Percentiles rank a stretch among this genome's conserved stretches.
These are phyloP conservation scores for Adansonia madagascariensis DNA, from an alignment of 441 rosid species.

Conservation along the genomic window DNA sequence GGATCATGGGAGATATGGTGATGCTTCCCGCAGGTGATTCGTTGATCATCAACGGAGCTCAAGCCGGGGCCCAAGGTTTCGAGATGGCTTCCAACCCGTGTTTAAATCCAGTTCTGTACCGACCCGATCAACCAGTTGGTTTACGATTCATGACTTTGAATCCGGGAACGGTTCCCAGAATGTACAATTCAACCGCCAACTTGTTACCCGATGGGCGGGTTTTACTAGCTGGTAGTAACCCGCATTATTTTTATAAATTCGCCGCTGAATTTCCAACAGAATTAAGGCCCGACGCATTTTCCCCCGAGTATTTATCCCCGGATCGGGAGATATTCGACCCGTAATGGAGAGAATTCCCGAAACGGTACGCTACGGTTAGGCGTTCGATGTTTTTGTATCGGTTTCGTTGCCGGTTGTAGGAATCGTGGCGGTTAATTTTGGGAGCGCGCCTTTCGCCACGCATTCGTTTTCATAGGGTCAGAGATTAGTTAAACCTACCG, in stretches of 20 bases:
- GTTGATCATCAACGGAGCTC: constrained; percentile 70
- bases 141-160: constrained; percentile 69
- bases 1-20: constrained; percentile 75
- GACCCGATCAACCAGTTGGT: constrained; percentile 63
- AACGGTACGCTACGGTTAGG: constrained; percentile 63
- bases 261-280: constrained; percentile 57
- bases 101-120: constrained; percentile 58
- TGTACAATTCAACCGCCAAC: constrained; percentile 78
- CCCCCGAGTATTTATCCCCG: constrained; percentile 61
- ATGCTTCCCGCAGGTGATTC: constrained; percentile 63
- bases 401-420: constrained; percentile 74
- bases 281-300: constrained; percentile 63
- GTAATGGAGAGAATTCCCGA: constrained; percentile 49
- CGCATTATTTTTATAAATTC: constrained; percentile 63
- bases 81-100: constrained; percentile 69
- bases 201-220: constrained; percentile 67
- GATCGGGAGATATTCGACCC: constrained; percentile 68
- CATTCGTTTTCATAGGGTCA: constrained; percentile 75
- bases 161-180: constrained; percentile 61
- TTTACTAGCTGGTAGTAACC: constrained; percentile 68
- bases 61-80: constrained; percentile 73
- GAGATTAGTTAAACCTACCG: constrained; percentile 58
- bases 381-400: constrained; percentile 51
- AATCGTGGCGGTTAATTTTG: constrained; percentile 58
- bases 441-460: constrained; percentile 64